Evolutionary conservation across 805 yeast genomes (phyloP), one percentile per base, ranked within the genome.

Genomic region (Starmerella etchellsii): DNA sequence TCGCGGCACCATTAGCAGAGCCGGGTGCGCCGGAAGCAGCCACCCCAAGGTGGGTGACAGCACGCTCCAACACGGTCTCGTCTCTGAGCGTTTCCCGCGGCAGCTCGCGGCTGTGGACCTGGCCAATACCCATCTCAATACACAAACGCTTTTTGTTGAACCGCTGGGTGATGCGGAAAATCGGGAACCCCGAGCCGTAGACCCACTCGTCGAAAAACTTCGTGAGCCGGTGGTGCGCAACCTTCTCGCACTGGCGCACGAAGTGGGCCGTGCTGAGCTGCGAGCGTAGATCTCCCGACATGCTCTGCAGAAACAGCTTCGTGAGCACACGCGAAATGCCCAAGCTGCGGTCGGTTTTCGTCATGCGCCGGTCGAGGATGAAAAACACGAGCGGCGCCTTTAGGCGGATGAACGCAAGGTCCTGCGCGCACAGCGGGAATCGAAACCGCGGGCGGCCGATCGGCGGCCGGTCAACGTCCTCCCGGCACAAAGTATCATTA

Each of bases 141-240:
- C 88, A 77, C 75, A 87, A 82, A 52, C 95, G 69, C 59, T 91
- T 91, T 56, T 84, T 85, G 63, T 91, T 91, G 63, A 91, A 91
- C 41, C 84, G 70, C 57, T 91, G 99, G 0, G 94, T 81, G 9
- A 91, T 79, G 43, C 85, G 68, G 56, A 91, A 82, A 2, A 78
- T 70, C 1, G 99, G 99, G 18, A 81, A 81, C 3, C 97, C 97
- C 1, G 81, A 67, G 2, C 91, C 83, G 59, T 68, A 75, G 2
- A 91, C 81, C 99, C 99, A 91, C 57, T 93, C 95, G 50, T 76
- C 78, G 61, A 91, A 91, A 54, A 91, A 91, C 1, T 67, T 53
- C 34, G 82, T 95, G 8, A 91, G 66, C 46, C 81, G 76, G 52
- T 77, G 81, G 50, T 88, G 84, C 42, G 88, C 83, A 8, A 91